Conservation (phyloP, 2,329 filamentous ascomycete genomes). For the Hansfordia pulvinata region DNA sequence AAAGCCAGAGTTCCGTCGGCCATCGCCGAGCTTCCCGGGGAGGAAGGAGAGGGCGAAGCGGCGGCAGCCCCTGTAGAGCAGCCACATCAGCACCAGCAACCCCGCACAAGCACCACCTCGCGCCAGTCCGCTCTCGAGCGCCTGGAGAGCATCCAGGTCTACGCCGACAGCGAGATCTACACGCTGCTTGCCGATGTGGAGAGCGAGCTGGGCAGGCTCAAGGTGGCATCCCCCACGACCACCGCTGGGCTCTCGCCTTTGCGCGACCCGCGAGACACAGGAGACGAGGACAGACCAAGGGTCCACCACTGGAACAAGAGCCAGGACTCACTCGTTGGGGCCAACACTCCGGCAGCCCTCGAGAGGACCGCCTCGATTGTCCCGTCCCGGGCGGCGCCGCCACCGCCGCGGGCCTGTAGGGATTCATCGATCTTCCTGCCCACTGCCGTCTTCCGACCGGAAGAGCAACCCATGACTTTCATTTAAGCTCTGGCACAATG, state of each 20-base stretch:
- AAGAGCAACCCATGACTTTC: too few relatives aligned
- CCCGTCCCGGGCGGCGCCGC: slow-evolving; percentile 15
- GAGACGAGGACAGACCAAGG: too few relatives aligned
- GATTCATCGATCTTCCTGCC: slow-evolving; percentile 28
- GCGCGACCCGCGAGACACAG: slow-evolving; percentile 10
- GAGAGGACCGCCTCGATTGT: too few relatives aligned
- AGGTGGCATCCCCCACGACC: too few relatives aligned
- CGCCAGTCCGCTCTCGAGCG: slow-evolving; percentile 14
- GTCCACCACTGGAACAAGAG: too few relatives aligned
- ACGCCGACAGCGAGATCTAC: slow-evolving; percentile 54
- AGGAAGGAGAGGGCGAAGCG: slow-evolving; percentile 26
- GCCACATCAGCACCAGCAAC: too few relatives aligned
- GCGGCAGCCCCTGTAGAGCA: too few relatives aligned
- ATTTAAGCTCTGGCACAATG: too few relatives aligned
- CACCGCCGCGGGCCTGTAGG: slow-evolving; percentile 20
- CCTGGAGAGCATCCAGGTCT: slow-evolving; percentile 53
- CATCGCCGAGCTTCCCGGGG: slow-evolving; percentile 35
- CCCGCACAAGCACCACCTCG: too few relatives aligned
- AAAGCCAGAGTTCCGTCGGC: slow-evolving; percentile 41
- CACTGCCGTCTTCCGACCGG: slow-evolving; percentile 34
- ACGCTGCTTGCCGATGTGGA: slow-evolving; percentile 55
- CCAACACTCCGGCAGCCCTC: too few relatives aligned
- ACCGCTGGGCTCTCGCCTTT: too few relatives aligned
- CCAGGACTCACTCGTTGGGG: too few relatives aligned
- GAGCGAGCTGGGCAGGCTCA: slow-evolving; percentile 37